These are phyloP conservation scores for Schizophyllum amplum DNA, from an alignment of 1,284 basidiomycete species.

Conservation along the genomic window DNA sequence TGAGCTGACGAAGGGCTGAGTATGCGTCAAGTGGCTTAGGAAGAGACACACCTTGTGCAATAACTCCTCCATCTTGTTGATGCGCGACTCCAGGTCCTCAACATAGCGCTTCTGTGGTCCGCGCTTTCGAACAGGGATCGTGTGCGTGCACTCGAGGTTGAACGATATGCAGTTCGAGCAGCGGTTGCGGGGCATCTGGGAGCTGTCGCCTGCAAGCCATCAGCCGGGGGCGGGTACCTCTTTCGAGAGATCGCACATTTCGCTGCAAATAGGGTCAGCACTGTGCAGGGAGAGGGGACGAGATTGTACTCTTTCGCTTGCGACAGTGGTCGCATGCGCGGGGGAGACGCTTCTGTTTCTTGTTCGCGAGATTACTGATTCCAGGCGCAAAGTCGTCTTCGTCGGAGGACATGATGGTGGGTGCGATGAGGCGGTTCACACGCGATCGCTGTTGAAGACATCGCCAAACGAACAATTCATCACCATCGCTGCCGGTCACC, in stretches of 20 bases:
- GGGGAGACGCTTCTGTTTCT: slow-evolving; percentile 8
- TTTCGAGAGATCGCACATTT: slow-evolving; percentile 4
- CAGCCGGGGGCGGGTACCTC: not conserved
- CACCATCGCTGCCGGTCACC: no score
- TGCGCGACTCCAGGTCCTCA: not conserved
- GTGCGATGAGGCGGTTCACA: not conserved
- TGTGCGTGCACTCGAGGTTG: slow-evolving; percentile 11
- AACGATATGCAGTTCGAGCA: slow-evolving; percentile 12
- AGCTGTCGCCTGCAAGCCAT: slow-evolving; percentile 8
- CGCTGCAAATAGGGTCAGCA: slow-evolving; percentile 2
- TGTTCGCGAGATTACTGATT: not conserved
- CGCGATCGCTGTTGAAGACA: no score
- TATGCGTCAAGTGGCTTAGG: not conserved
- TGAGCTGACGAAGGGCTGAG: not conserved
- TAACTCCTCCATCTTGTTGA: not conserved
- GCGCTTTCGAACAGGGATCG: slow-evolving; percentile 14
- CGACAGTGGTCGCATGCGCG: slow-evolving; percentile 11
- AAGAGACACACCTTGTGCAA: not conserved
- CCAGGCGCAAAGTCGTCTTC: not conserved
- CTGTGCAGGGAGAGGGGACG: not conserved
- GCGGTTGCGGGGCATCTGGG: slow-evolving; percentile 8
- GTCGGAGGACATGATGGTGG: not conserved
- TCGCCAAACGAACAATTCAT: no score
- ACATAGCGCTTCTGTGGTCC: slow-evolving; percentile 26
- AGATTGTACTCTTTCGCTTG: slow-evolving; percentile 8